Percentiles rank a stretch among this genome's conserved stretches.
Conservation (phyloP, 257 asterid species). For the Asclepias syriaca region DNA sequence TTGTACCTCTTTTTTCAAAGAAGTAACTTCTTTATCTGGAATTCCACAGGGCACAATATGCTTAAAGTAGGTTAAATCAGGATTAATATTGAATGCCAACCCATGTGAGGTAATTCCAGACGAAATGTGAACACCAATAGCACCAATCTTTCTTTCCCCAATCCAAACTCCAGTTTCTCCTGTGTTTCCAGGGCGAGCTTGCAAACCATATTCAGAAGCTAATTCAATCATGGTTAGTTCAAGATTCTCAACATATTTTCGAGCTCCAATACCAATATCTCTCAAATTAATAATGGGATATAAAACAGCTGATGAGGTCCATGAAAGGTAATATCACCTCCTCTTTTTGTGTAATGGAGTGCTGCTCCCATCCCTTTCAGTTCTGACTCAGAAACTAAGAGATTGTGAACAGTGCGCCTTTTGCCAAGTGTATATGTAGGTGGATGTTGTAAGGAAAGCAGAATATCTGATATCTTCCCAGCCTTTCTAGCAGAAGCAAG, state of each 20-base stretch:
- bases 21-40: conserved; percentile 58
- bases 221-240: conserved; percentile 62
- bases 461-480: conserved; percentile 36
- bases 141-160: conserved; percentile 59
- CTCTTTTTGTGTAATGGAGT: conserved; percentile 61
- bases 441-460: conserved; percentile 65
- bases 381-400: conserved; percentile 49
- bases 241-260: conserved; percentile 65
- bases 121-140: conserved; percentile 59
- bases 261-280: conserved; percentile 59
- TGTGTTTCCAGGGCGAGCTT: conserved; percentile 39
- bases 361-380: conserved; percentile 59
- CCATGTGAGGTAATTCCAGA: conserved; percentile 75
- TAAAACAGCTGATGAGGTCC: conserved; percentile 70
- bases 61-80: conserved; percentile 62
- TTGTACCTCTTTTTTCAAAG: conserved; percentile 49
- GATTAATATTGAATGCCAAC: conserved; percentile 59
- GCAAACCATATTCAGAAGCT: conserved; percentile 51
- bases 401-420: conserved; percentile 52
- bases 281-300: conserved; percentile 62
- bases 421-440: conserved; percentile 77
- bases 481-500: conserved; percentile 46
- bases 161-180: conserved; percentile 83
- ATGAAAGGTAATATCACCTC: conserved; percentile 80
- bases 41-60: conserved; percentile 83